phyloP scores from a whole-genome alignment of 495 filamentous ascomycete genomes.

The Aspergillus leporis region DNA sequence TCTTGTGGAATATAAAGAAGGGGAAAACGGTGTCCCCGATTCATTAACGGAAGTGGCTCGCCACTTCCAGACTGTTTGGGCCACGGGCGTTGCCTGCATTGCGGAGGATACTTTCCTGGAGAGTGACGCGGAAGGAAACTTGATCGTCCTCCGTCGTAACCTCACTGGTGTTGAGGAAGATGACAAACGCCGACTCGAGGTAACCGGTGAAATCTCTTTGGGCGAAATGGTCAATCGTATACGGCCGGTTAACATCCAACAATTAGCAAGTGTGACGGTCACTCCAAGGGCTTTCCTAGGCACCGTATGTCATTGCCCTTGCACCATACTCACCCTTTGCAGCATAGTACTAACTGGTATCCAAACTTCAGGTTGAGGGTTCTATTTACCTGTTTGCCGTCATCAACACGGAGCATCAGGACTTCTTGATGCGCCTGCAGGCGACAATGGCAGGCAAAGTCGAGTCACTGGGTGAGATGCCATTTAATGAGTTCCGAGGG shows the following conservation, averaged over 20 bases:
- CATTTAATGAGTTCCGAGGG: slow-evolving; percentile 75
- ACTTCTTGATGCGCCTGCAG: slow-evolving; percentile 85
- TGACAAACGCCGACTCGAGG: slow-evolving; percentile 67
- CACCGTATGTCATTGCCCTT: slow-evolving; percentile 62
- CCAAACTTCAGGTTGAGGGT: slow-evolving; percentile 69
- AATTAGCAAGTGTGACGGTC: slow-evolving; percentile 63
- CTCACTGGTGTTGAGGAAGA: slow-evolving; percentile 68
- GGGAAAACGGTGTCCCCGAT: slow-evolving; percentile 43
- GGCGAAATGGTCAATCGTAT: slow-evolving; percentile 95
- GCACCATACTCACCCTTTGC: background rate
- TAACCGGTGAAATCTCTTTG: slow-evolving; percentile 77
- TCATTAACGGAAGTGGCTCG: slow-evolving; percentile 71
- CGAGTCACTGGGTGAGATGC: slow-evolving; percentile 65
- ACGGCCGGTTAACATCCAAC: slow-evolving; percentile 54
- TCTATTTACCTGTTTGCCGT: slow-evolving; percentile 85
- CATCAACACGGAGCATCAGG: slow-evolving; percentile 66
- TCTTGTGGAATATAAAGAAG: slow-evolving; percentile 64
- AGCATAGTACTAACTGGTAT: slow-evolving; percentile 1
- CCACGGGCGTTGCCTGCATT: slow-evolving; percentile 73
- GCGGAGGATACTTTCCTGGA: slow-evolving; percentile 73
- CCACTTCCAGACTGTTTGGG: slow-evolving; percentile 79
- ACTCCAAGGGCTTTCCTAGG: slow-evolving; percentile 84
- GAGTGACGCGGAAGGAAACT: slow-evolving; percentile 82
- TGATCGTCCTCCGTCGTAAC: slow-evolving; percentile 76
- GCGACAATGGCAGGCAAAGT: slow-evolving; percentile 63